Base-by-base conservation (phyloP, 1,284 basidiomycete genomes). In the Bjerkandera adusta region DNA sequence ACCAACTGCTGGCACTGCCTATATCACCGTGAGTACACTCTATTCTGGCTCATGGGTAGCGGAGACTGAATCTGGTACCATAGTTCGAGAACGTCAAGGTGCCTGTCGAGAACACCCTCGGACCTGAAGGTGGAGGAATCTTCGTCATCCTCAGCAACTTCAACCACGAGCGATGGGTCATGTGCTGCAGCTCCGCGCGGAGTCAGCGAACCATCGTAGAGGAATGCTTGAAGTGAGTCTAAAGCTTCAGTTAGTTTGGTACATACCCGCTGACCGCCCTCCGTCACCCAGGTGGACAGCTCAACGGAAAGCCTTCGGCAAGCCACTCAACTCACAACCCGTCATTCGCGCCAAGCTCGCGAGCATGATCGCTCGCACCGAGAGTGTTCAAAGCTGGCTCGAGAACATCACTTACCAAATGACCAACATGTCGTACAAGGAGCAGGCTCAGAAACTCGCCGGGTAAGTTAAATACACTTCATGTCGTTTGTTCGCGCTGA, bases 321-420 rank as follows among this genome's bases (percentile, higher is more conserved):
- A 88, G 68, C 89, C 91, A 3, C 75, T 95, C 15, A 81, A 84
- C 56, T 79, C 83, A 5, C 89, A 92, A 64, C 80, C 92, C 5
- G 88, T 95, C 51, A 85, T 97, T 57, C 80, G 92, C 45, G 76
- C 77, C 57, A 94, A 93, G 73, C 67, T 96, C 39, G 92, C 91
- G 1, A 71, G 73, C 21, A 92, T 95, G 89, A 92, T 95, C 50
- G 79, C 88, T 18, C 84, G 90, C 49, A 76, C 80, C 27, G 91
- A 95, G 67, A 80, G 81, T 3, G 75, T 75, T 16, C 93, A 97
- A 62, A 81, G 78, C 38, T 97, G 92, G 92, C 70, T 96, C 21
- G 94, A 97, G 70, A 87, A 81, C 60, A 71, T 96, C 52, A 95
- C 92, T 0, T 83, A 86, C 65, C 93, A 96, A 68, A 96, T 96